Evolutionary conservation across 2,329 filamentous ascomycete species (phyloP), one percentile per base, ranked within the genome.

Genomic region (Verticillium zaregamsianum): DNA sequence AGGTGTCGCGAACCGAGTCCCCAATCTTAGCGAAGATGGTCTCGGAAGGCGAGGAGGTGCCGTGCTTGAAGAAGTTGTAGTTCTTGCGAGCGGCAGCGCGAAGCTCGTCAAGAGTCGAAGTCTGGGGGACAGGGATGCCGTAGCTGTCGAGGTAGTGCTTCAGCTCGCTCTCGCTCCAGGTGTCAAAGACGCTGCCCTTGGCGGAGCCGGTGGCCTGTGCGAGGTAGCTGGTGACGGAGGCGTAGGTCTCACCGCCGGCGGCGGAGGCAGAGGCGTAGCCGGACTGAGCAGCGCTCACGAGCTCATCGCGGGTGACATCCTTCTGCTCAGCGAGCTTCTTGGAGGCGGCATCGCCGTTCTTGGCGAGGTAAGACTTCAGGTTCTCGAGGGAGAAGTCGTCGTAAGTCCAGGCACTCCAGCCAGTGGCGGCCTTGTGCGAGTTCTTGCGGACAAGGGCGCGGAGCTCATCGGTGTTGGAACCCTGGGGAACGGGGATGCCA

Each of bases 111-210:
- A 87, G 68, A 62, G 79, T 89, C 20, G 86, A 87, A 6, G 88
- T 88, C 72, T 92, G 89, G 54, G 88, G 89, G 49, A 84, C 80
- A 5, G 80, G 75, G 49, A 94, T 79, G 40, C 91, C 91, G 66
- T 92, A 94, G 64, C 86, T 90, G 71, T 94, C 91, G 7, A 94
- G 84, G 70, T 93, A 94, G 1, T 85, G 79, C 80, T 94, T 93
- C 64, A 95, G 79, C 31, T 94, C 90, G 55, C 83, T 84, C 68
- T 86, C 83, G 61, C 82, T 90, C 91, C 91, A 94, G 1, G 85
- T 85, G 59, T 92, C 86, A 66, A 94, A 94, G 1, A 84, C 80
- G 28, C 76, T 80, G 57, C 86, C 79, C 78, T 91, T 92, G 57
- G 82, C 89, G 11, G 83, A 72, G 61, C 83, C 83, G 5, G 90